Conservation (phyloP, 2,329 filamentous ascomycete genomes). For the Rutstroemia sydowiana region DNA sequence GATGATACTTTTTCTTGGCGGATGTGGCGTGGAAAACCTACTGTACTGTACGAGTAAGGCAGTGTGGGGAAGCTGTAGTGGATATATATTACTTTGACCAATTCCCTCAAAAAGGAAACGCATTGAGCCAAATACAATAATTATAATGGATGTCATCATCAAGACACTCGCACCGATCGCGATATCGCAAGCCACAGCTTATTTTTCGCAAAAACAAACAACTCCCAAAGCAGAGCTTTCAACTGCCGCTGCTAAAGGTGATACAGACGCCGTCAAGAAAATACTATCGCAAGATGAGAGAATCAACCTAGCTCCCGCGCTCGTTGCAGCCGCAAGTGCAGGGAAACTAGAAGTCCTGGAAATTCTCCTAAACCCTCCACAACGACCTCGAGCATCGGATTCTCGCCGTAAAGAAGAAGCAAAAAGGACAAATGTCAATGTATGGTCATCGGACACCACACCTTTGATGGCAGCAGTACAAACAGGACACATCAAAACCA, state of each 20-base stretch:
- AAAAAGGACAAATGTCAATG: conserved; percentile 9
- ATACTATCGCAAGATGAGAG: conserved; percentile 11
- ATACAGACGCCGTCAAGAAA: conserved; percentile 1
- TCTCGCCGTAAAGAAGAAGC: neutral
- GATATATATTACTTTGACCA: too few species aligned
- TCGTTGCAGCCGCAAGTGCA: conserved; percentile 13
- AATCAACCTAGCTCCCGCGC: conserved; percentile 14
- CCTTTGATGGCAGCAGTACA: conserved; percentile 17
- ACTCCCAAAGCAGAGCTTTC: conserved; percentile 11
- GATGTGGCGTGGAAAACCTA: too few species aligned
- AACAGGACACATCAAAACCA: conserved; percentile 15
- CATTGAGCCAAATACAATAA: neutral
- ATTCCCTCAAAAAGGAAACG: too few species aligned
- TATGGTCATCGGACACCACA: conserved; percentile 13
- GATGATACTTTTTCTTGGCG: too few species aligned
- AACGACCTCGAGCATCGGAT: neutral
- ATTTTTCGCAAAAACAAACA: conserved; percentile 7
- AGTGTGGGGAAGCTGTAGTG: too few species aligned
- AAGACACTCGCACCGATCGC: conserved; percentile 11
- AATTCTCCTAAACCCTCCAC: conserved; percentile 13
- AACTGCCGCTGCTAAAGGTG: conserved; percentile 7
- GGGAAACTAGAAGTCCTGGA: conserved; percentile 15
- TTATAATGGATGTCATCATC: conserved; percentile 7
- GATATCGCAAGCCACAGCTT: conserved; percentile 10
- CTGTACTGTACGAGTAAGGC: too few species aligned